Evolutionary conservation across 2,329 filamentous ascomycete genomes (phyloP), one percentile per base, ranked within the genome.

Genomic region (Verticillium nubilum): DNA sequence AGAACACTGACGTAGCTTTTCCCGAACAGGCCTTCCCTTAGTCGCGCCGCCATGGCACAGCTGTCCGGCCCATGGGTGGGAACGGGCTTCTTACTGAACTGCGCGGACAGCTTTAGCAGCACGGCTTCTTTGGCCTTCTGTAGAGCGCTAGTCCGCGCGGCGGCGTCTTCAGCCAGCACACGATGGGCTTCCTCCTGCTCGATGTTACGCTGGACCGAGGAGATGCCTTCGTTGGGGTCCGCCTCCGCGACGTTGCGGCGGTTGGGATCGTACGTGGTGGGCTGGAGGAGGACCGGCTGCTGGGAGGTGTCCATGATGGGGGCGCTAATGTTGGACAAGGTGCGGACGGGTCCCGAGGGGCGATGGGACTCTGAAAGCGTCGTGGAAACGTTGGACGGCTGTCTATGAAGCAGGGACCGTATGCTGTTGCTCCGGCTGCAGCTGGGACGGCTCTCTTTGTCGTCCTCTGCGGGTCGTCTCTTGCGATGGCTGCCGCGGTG

Each of bases 51-150:
- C 63, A 73, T 70, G 6, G 73, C 68, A 60, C 74, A 69, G 37
- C 66, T 61, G 56, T 58, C 58, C 42, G 47, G 58, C 37, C 25
- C 37, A 28, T 17, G 53, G 52, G n/a, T 58, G n/a, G 55, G 64
- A 57, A 5, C 65, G 54, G 61, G 58, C 26, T 58, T 65, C 47
- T 58, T 59, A 29, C 28, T 62, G 58, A 80, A 86, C 67, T 86
- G 81, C 59, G 78, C 78, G 65, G 77, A 81, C 56, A 88, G 77
- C 65, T 86, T 86, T 61, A 76, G 78, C 58, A 88, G 73, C 13
- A 88, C 84, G 0, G 83, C 81, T 63, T 85, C 83, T 68, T 83
- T 85, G 33, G 85, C 86, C 60, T 82, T 80, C 66, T 79, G 78
- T 56, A 88, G 73, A 10, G 84, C 82, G 64, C 76, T 81, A 4